Conservation (phyloP, 202 grass and related monocot species). For the Thinopyrum obtusiflorum region DNA sequence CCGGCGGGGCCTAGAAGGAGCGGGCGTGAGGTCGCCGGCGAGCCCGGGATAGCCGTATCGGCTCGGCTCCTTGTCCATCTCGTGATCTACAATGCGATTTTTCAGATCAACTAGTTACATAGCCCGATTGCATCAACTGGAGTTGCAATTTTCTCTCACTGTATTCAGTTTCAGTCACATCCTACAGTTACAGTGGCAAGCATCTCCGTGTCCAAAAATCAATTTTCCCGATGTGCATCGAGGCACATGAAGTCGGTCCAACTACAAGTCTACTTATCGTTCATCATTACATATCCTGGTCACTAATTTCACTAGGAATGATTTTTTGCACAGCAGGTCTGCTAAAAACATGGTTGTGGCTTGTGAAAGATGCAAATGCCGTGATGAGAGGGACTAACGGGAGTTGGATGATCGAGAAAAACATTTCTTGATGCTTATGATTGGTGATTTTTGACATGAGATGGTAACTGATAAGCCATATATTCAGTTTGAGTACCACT, state of each 20-base stretch:
- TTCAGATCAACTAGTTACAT: not conserved
- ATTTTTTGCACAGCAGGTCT: not conserved
- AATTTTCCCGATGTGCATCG: not conserved
- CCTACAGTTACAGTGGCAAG: not conserved
- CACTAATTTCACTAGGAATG: not conserved
- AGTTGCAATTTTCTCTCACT: not conserved
- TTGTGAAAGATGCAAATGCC: not conserved
- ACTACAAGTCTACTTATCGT: not conserved
- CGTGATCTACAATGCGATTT: not conserved
- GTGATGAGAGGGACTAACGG: not conserved
- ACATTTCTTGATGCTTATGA: conserved; percentile 16
- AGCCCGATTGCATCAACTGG: not conserved
- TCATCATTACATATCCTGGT: not conserved
- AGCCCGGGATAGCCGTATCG: not conserved
- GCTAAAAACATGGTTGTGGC: not conserved
- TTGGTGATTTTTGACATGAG: not conserved
- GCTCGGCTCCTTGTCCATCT: not conserved
- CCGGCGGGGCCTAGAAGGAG: not conserved
- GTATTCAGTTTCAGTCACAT: not conserved
- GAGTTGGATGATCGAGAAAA: not conserved
- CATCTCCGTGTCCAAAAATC: not conserved
- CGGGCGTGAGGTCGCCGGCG: not conserved
- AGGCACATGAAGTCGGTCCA: not conserved
- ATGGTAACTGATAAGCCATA: conserved; percentile 2
- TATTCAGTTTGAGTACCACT: not conserved